phyloP scores from a whole-genome alignment of 805 yeast genomes.

The Teunomyces funiuensis region DNA sequence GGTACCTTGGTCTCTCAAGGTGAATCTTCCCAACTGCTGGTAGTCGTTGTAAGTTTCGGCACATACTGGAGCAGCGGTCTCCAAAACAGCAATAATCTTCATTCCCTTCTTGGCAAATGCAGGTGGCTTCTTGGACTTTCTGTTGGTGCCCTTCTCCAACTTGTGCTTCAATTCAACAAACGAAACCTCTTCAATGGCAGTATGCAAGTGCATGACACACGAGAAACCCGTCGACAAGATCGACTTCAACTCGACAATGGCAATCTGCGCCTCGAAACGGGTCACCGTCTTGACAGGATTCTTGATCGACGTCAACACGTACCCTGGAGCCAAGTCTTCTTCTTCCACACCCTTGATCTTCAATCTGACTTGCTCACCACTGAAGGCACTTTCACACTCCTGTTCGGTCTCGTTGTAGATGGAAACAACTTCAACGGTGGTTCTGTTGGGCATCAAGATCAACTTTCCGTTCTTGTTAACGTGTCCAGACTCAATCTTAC shows the following conservation, averaged over 20 bases:
- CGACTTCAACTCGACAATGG: constrained; percentile 93
- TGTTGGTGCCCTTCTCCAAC: constrained; percentile 94
- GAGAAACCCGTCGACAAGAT: constrained; percentile 94
- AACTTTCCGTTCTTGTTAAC: constrained; percentile 75
- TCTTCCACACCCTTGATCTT: constrained; percentile 95
- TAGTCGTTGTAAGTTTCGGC: constrained; percentile 89
- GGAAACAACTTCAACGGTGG: constrained; percentile 77
- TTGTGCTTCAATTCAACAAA: constrained; percentile 84
- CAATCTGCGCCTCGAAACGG: constrained; percentile 91
- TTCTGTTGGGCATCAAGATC: constrained; percentile 89
- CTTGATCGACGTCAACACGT: constrained; percentile 80
- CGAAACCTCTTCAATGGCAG: constrained; percentile 94
- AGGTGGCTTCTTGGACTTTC: constrained; percentile 94
- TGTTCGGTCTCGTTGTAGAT: constrained; percentile 94
- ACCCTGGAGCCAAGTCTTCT: constrained; percentile 91
- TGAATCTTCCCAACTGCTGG: constrained; percentile 96
- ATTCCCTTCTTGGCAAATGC: constrained; percentile 98
- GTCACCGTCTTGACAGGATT: constrained; percentile 91
- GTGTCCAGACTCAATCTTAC: constrained; percentile 96
- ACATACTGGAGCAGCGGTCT: constrained; percentile 84
- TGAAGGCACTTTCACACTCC: constrained; percentile 84
- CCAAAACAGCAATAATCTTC: constrained; percentile 93
- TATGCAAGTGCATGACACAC: constrained; percentile 98
- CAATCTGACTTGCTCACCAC: constrained; percentile 97
- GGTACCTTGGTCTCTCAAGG: constrained; percentile 96